Conservation (phyloP, 805 yeast genomes). For the Teunomyces atbi region DNA sequence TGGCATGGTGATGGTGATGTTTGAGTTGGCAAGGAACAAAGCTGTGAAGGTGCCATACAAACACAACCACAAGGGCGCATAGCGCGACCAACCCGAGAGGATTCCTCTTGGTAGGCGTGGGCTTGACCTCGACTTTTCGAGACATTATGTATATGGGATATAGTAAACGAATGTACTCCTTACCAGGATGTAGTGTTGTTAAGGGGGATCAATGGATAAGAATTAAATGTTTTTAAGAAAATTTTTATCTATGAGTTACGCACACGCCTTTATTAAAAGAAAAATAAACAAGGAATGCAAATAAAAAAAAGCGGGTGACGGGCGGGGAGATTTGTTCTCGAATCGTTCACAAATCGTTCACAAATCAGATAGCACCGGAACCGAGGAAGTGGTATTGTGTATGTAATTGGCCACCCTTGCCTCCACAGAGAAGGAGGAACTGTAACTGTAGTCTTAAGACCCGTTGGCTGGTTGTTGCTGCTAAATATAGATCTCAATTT, state of each 20-base stretch:
- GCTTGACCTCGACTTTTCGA: not conserved
- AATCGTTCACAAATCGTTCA: too few relatives aligned
- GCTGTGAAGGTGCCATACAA: not conserved
- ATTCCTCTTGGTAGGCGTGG: too few relatives aligned
- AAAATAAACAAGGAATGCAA: not conserved
- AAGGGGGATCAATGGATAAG: not conserved
- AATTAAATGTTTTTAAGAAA: not conserved
- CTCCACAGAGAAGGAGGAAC: too few relatives aligned
- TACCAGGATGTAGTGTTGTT: not conserved
- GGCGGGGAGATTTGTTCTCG: not conserved
- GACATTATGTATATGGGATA: not conserved
- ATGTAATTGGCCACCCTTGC: too few relatives aligned
- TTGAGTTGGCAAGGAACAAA: not conserved
- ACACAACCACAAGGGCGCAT: not conserved
- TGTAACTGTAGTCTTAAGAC: too few relatives aligned
- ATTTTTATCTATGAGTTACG: not conserved
- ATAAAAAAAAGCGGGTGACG: not conserved
- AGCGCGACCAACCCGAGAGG: not conserved
- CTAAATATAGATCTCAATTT: not conserved
- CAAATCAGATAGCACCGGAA: too few relatives aligned
- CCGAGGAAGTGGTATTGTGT: too few relatives aligned
- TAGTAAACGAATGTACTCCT: constrained; percentile 1
- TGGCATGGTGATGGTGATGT: not conserved
- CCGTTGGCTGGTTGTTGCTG: too few relatives aligned
- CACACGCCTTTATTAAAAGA: not conserved